These are phyloP conservation scores for Metarhizium anisopliae DNA, from an alignment of 2,329 filamentous ascomycete genomes.

Conservation along the genomic window DNA sequence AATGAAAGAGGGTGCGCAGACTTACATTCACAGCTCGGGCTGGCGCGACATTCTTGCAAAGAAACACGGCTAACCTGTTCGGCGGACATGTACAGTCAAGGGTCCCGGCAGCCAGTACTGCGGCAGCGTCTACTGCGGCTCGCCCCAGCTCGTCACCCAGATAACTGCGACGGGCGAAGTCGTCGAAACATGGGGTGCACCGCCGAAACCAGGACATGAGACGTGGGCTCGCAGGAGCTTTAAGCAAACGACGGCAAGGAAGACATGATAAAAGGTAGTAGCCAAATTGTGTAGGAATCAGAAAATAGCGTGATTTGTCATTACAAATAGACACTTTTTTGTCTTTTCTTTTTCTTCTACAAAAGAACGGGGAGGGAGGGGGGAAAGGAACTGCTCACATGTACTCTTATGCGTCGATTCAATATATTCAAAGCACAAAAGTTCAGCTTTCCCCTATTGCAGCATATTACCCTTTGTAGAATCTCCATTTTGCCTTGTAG, in stretches of 20 bases:
- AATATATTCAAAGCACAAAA: too few relatives aligned
- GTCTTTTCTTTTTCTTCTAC: too few relatives aligned
- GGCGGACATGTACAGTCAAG: not conserved
- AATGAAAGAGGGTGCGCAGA: not conserved
- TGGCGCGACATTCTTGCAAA: too few relatives aligned
- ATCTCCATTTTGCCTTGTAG: constrained; percentile 40
- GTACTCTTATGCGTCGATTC: too few relatives aligned
- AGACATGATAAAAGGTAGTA: not conserved
- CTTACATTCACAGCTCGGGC: too few relatives aligned
- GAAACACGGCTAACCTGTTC: too few relatives aligned
- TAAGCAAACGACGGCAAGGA: not conserved
- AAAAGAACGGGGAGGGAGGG: too few relatives aligned
- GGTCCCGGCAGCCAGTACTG: constrained; percentile 8
- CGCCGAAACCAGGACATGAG: constrained; percentile 6
- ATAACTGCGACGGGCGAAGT: constrained; percentile 2
- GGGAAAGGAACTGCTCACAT: too few relatives aligned
- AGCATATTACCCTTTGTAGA: constrained; percentile 23
- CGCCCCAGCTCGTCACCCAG: constrained; percentile 4
- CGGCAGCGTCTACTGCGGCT: constrained; percentile 8
- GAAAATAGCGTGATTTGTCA: too few relatives aligned
- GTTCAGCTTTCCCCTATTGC: not conserved
- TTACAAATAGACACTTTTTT: too few relatives aligned
- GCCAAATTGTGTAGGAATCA: not conserved
- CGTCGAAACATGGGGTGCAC: constrained; percentile 8
- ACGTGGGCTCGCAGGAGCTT: not conserved